These are phyloP conservation scores for Scutellaria baicalensis DNA, from an alignment of 257 asterid genomes.

Conservation along the genomic window DNA sequence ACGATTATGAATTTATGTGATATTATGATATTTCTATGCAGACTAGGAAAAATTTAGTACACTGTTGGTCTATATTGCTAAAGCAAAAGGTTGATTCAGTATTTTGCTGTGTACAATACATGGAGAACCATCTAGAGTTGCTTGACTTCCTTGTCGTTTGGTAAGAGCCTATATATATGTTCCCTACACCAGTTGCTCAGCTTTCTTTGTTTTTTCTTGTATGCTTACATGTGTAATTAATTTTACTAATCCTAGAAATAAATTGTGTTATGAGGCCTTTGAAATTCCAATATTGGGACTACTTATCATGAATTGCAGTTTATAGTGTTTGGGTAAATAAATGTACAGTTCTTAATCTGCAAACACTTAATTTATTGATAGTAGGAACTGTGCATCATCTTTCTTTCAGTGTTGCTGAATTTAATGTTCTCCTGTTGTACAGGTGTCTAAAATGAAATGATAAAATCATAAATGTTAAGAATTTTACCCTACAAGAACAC, in stretches of 20 bases:
- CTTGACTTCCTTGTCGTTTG: slow-evolving; percentile 94
- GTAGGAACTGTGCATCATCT: background rate
- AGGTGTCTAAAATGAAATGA: background rate
- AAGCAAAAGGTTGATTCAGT: slow-evolving; percentile 74
- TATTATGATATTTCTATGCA: slow-evolving; percentile 27
- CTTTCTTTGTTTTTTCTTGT: background rate
- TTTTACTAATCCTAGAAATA: background rate
- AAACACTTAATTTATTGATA: background rate
- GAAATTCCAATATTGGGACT: background rate
- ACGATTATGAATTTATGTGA: no score
- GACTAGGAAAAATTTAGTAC: slow-evolving; percentile 87
- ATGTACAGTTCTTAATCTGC: background rate
- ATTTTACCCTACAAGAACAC: background rate
- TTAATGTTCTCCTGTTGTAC: background rate
- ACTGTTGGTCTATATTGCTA: slow-evolving; percentile 91
- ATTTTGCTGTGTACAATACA: slow-evolving; percentile 65
- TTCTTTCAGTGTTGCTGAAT: background rate
- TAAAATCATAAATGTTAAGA: background rate
- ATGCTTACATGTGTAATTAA: background rate
- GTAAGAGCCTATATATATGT: slow-evolving; percentile 36
- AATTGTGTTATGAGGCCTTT: background rate
- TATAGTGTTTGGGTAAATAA: slow-evolving; percentile 1
- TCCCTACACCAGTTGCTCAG: background rate
- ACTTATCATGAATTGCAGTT: background rate
- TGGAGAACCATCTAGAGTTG: slow-evolving; percentile 92